Evolutionary conservation across 805 yeast species (phyloP), one percentile per base, ranked within the genome.

Genomic region (Candida hispaniensis): DNA sequence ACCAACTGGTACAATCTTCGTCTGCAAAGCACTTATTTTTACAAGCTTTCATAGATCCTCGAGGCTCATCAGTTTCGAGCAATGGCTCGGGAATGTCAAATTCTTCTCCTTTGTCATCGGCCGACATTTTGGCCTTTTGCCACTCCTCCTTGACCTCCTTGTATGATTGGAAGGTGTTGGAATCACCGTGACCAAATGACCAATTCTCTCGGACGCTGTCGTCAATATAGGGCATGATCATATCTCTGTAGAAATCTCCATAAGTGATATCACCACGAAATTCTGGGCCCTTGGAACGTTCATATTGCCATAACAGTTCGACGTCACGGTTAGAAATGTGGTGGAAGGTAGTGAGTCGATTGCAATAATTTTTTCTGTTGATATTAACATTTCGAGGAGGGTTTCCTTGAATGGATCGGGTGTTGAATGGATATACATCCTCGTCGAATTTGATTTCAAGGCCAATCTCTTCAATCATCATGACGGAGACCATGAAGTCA

Each of bases 291-390:
- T 28, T 24, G 6, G 33, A 24, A 9, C 44, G 44, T 38, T 59
- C 63, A 45, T 56, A 59, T 26, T 54, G 56, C 45, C 45, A 58
- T 21, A 54, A 40, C 6, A 40, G 12, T 39, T 47, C 52, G 14
- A 52, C 29, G 14, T 55, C 56, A 20, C 44, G 46, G 4, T 50
- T 42, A 5, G 35, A 18, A 6, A 48, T 25, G 32, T 56, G 58
- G 39, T 59, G 61, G 41, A 55, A 53, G 2, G 54, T 39, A 10
- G 48, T 39, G 14, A 56, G 30, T 14, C 56, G 51, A 10, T 28
- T 26, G 39, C 61, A 58, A 59, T 47, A 50, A 28, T 36, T 40
- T 13, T 19, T 41, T 13, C 25, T 29, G 18, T 12, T 27, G 17
- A 39, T 30, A 8, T 32, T 32, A 18, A 44, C 39, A n/a, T 30